Percentiles rank a stretch among this genome's conserved stretches.
These are phyloP conservation scores for Pseudopyrenochaeta lycopersici DNA, from an alignment of 2,329 filamentous ascomycete species.

Conservation along the genomic window DNA sequence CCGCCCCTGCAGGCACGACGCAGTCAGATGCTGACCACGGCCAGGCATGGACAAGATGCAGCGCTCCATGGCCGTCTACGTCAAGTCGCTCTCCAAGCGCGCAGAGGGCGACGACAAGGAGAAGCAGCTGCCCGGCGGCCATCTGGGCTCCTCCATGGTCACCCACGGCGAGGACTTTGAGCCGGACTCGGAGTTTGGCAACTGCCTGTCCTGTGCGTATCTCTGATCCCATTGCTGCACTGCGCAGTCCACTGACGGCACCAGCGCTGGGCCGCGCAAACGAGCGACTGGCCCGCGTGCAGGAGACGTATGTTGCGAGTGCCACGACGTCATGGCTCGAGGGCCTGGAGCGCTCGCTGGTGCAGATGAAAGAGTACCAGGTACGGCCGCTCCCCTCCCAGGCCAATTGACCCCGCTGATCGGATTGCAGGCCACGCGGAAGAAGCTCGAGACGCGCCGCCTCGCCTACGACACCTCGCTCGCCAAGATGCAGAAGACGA, in stretches of 20 bases:
- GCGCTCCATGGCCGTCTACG: constrained; percentile 82
- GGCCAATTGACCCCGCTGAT: constrained; percentile 18
- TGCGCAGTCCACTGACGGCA: constrained; percentile 22
- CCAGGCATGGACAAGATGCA: constrained; percentile 91
- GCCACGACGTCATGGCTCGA: constrained; percentile 88
- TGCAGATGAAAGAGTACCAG: constrained; percentile 98
- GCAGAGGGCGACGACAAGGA: constrained; percentile 88
- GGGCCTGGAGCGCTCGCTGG: constrained; percentile 85
- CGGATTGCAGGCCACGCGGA: constrained; percentile 72
- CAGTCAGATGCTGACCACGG: constrained; percentile 9
- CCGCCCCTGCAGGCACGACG: constrained; percentile 8
- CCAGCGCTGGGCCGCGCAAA: constrained; percentile 82
- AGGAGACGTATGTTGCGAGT: constrained; percentile 81
- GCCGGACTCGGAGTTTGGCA: constrained; percentile 87
- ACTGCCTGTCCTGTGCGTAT: constrained; percentile 75
- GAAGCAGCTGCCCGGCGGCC: constrained; percentile 80
- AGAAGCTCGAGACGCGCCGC: constrained; percentile 90
- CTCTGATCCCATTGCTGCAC: not conserved
- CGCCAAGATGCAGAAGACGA: constrained; percentile 90
- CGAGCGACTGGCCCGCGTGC: constrained; percentile 83
- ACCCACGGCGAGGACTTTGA: constrained; percentile 93
- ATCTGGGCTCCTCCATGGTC: constrained; percentile 86
- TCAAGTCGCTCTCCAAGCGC: constrained; percentile 87
- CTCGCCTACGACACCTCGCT: constrained; percentile 91
- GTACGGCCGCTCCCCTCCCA: constrained; percentile 57